Base-by-base conservation (phyloP, 2,329 filamentous ascomycete species). In the Bipolaris cookei region DNA sequence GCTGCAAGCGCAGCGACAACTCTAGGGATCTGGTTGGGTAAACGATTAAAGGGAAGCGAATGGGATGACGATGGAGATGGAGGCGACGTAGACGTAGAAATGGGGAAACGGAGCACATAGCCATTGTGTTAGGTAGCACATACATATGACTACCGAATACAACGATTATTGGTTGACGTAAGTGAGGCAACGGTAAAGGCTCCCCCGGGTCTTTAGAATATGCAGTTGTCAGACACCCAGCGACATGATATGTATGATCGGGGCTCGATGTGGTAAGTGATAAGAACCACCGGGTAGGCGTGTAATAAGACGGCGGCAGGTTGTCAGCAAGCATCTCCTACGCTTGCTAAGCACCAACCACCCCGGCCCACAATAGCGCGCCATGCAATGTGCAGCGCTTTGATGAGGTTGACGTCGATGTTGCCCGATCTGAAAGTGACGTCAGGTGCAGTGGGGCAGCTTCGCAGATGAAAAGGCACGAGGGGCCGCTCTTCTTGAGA, bases 1-100 rank as follows among this genome's bases (percentile, higher is more conserved):
- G 72, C 87, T 2, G 88, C 89, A 4, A 89, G 88, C 60, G 78
- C 81, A 0, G 70, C 83, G 11, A 95, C 91, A 1, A 87, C 83
- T 1, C 70, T 84, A n/a, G 91, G 90, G 0, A 87, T 96, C 20
- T 90, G 89, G 82, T 72, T 92, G 3, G 89, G 90, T 0, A 82
- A 86, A 84, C 87, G 66, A 83, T 86, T 71, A 79, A 84, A 67
- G 82, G 70, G 72, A 1, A 53, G 56, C 20, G 73, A 69, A 7
- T 76, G 74, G 73, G 73, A 76, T 39, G 75, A 77, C 42, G 73
- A 76, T 16, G 72, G 71, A 13, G 74, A 76, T 25, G 61, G 62
- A 6, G 71, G 65, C 3, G 71, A 82, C 6, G 82, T 81, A 56
- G 89, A 90, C 67, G 65, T 84, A 71, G 90, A 92, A 78, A 83